A percentile compares a stretch with the other conserved stretches of the same genome.
Conservation (phyloP, 352 stramenopile genomes). For the Globisporangium viniferum region DNA sequence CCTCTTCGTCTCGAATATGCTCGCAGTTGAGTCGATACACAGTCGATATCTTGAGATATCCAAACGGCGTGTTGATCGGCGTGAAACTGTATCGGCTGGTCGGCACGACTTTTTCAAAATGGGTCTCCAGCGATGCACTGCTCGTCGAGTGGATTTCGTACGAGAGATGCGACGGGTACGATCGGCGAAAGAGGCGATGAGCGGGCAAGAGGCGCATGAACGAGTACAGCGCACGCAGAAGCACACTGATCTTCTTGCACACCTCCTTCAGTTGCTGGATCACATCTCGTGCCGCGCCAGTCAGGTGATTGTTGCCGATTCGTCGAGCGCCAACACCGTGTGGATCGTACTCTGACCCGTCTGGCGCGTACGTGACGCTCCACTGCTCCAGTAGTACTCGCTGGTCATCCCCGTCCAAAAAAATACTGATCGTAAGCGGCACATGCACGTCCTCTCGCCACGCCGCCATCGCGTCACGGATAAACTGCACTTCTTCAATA, state of each 20-base stretch:
- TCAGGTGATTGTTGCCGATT: conserved; percentile 15
- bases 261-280: conserved; percentile 81
- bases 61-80: conserved; percentile 77
- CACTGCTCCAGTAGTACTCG: conserved; percentile 75
- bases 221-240: conserved; percentile 68
- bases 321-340: neutral
- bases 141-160: conserved; percentile 51
- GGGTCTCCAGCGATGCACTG: conserved; percentile 16
- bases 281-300: conserved; percentile 49
- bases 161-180: conserved; percentile 59
- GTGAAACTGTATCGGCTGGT: conserved; percentile 73
- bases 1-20: conserved; percentile 33
- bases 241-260: conserved; percentile 72
- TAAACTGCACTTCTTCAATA: conserved; percentile 69
- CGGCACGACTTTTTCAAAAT: conserved; percentile 38
- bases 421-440: conserved; percentile 71
- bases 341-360: conserved; percentile 27
- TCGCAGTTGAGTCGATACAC: conserved; percentile 69
- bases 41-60: conserved; percentile 56
- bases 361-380: conserved; percentile 55
- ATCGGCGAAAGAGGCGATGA: conserved; percentile 62
- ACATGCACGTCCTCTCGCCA: conserved; percentile 74
- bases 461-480: conserved; percentile 60
- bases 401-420: conserved; percentile 42
- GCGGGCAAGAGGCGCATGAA: conserved; percentile 76